phyloP scores from a whole-genome alignment of 371 early-diverging fungal genomes.

The Lichtheimia corymbifera region DNA sequence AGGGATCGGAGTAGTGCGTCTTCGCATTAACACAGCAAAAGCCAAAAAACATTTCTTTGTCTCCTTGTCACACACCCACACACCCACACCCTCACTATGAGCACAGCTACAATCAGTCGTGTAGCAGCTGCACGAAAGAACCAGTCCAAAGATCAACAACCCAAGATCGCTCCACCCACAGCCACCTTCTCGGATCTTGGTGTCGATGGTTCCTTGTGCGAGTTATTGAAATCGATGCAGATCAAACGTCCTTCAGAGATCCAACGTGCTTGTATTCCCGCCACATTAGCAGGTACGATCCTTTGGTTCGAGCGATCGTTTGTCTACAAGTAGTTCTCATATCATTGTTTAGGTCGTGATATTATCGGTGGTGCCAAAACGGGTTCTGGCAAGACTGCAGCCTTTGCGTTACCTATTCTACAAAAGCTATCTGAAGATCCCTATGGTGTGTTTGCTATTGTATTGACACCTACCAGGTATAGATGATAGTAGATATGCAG shows the following conservation, averaged over 20 bases:
- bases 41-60: no score
- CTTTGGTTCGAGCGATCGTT: neutral
- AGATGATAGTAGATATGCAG: neutral
- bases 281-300: slow-evolving; percentile 61
- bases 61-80: no score
- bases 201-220: slow-evolving; percentile 79
- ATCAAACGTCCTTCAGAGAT: slow-evolving; percentile 94
- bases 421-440: slow-evolving; percentile 92
- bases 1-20: no score
- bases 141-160: neutral
- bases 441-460: slow-evolving; percentile 91
- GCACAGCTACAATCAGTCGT: slow-evolving; percentile 4
- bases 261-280: slow-evolving; percentile 85
- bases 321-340: neutral
- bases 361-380: slow-evolving; percentile 98
- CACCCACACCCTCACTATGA: neutral
- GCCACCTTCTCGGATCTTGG: slow-evolving; percentile 65
- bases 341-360: slow-evolving; percentile 63
- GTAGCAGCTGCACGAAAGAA: slow-evolving; percentile 17
- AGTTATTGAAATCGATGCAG: slow-evolving; percentile 76
- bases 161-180: slow-evolving; percentile 11
- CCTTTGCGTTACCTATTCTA: slow-evolving; percentile 97
- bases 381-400: slow-evolving; percentile 99
- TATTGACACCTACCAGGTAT: slow-evolving; percentile 96
- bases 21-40: no score